Base-by-base conservation (phyloP, 176 grass and related monocot genomes). In the Tillandsia leiboldiana region DNA sequence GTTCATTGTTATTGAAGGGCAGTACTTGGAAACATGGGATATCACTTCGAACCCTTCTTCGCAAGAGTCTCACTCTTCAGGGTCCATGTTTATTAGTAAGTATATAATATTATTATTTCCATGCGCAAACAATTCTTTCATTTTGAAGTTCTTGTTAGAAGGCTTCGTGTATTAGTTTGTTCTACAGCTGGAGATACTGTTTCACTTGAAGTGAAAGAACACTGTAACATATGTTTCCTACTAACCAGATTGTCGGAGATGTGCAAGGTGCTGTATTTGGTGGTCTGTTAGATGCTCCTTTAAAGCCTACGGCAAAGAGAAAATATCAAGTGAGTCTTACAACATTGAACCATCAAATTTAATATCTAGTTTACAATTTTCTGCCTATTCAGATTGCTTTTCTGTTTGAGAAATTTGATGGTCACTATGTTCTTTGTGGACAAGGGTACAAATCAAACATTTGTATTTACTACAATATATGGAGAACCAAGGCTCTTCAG, bases 21-120 rank as follows among this genome's bases (percentile, higher is more conserved):
- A 96, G 92, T 65, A 96, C 92, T 78, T 96, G 85, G 92, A 96
- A 91, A 84, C 82, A 96, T 86, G 92, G 92, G 51, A 91, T 86
- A 63, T 96, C 92, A 63, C 83, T 96, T 70, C 84, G 80, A 66
- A 96, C 92, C 53, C 92, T 96, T 63, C 62, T 91, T 52, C 83
- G 92, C 64, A 96, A 67, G 65, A 96, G 78, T 75, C 71, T 78
- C 48, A 66, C 78, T 79, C 63, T 84, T 66, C 75, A 77, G 51
- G 92, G 92, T 20, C 88, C 88, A 64, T 91, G 80, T 73, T 74
- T 96, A 84, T 74, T 96, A 82, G 92, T 96, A 78, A 71, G 85
- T 79, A 17, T 50, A 23, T 62, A 26, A 75, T 72, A 74, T 73
- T 42, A 42, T 53, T 82, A 12, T 49, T 49, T 83, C 50, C 10